Conservation (phyloP, 306 rosid genomes). For the Ziziphus jujuba region DNA sequence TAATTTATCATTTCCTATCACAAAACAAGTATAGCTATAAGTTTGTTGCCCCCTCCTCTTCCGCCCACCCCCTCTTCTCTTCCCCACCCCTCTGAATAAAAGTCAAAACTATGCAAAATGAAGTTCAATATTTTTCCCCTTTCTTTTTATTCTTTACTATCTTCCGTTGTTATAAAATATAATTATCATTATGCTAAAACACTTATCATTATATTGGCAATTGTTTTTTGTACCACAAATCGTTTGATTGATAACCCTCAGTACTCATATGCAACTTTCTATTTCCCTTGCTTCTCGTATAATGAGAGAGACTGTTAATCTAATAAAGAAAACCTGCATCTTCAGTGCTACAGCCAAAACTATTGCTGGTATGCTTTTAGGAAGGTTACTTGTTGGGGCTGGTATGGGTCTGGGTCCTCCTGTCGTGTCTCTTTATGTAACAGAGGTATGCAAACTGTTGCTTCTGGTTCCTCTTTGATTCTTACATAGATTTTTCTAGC, state of each 20-base stretch:
- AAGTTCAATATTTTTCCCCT: too few species aligned
- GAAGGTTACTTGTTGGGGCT: constrained; percentile 89
- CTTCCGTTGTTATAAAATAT: too few species aligned
- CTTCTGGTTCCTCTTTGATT: constrained; percentile 22
- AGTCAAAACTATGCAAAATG: too few species aligned
- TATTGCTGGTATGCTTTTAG: constrained; percentile 89
- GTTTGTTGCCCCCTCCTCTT: too few species aligned
- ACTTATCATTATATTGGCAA: too few species aligned
- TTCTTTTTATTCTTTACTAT: too few species aligned
- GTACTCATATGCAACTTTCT: neutral
- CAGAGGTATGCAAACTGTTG: constrained; percentile 64
- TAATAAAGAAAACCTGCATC: constrained; percentile 25
- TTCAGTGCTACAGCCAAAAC: constrained; percentile 90
- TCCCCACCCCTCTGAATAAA: too few species aligned
- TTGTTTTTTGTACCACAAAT: too few species aligned
- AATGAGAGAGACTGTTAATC: neutral
- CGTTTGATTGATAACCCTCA: neutral
- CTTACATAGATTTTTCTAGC: constrained; percentile 17
- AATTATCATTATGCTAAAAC: too few species aligned
- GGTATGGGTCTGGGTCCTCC: constrained; percentile 96
- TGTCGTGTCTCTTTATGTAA: constrained; percentile 76
- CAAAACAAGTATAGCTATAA: too few species aligned
- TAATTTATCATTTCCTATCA: constrained; percentile 17
- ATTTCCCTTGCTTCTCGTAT: neutral
- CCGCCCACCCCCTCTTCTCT: too few species aligned